Base-by-base conservation (phyloP, 2,329 filamentous ascomycete genomes). In the Myriosclerotinia curreyana region DNA sequence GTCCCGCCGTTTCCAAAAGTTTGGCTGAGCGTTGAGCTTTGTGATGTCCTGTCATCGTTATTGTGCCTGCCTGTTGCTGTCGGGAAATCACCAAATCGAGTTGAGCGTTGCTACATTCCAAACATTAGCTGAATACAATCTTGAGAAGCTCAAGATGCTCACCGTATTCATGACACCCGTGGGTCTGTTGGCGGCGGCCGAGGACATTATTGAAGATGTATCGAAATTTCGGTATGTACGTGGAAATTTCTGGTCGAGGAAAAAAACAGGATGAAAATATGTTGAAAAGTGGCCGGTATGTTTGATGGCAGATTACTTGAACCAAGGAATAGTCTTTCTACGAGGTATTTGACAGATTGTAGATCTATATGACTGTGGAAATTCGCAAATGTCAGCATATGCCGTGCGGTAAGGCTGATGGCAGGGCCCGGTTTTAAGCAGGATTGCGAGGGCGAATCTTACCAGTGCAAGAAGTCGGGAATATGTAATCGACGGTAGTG, bases 1-100 rank as follows among this genome's bases (percentile, higher is more conserved):
- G 69, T 64, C 15, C 77, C 79, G 50, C 75, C 75, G 68, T 74
- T 75, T 22, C 77, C 76, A 70, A 81, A 81, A n/a, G 77, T 74
- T 62, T 77, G 76, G 9, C 75, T 74, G 65, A 80, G 75, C 60
- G 73, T 73, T 34, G 75, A 72, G 53, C 68, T 73, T 69, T 79
- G 78, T 34, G 76, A 71, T 52, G 74, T 71, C 64, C 76, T 65
- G 11, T 71, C 72, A 31, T 74, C 73, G 65, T 66, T 71, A 54
- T 71, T 74, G 40, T 71, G 69, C 56, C 71, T 68, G 60, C 67
- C 67, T 51, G 70, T 44, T 51, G 69, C 68, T 20, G 76, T 69
- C 66, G 72, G 71, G 66, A 80, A 78, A 67, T 77, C 78, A 64
- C 78, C 72, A 64, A 74, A 74, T 67, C 76, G 75, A 50, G 70